Conservation (phyloP, 2,329 filamentous ascomycete genomes). For the Endocalyx cinctus region DNA sequence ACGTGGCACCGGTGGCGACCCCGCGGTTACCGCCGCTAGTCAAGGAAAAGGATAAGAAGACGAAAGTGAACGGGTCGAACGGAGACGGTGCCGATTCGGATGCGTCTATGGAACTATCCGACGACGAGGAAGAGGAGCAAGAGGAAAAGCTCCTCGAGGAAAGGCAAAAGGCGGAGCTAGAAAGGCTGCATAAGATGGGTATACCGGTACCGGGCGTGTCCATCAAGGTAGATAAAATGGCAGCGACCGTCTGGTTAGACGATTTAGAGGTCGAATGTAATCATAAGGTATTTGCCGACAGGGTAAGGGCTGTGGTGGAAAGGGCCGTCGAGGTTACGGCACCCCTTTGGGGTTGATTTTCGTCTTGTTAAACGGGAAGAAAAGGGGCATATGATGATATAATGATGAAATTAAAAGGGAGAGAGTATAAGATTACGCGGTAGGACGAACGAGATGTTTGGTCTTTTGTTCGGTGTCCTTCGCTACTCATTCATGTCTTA, state of each 20-base stretch:
- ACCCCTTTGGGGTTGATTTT: slow-evolving; percentile 60
- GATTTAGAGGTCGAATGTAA: slow-evolving; percentile 82
- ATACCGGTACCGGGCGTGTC: slow-evolving; percentile 87
- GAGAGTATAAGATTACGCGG: no score
- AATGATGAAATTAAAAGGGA: no score
- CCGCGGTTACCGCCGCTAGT: slow-evolving; percentile 48
- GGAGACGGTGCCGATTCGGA: slow-evolving; percentile 31
- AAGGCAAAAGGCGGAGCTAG: slow-evolving; percentile 63
- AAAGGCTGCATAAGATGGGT: slow-evolving; percentile 74
- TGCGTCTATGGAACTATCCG: slow-evolving; percentile 31
- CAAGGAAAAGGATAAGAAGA: slow-evolving; percentile 28
- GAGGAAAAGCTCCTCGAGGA: slow-evolving; percentile 45
- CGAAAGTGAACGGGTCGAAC: slow-evolving; percentile 23
- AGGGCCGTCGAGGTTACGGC: slow-evolving; percentile 83
- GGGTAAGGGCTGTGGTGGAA: slow-evolving; percentile 86
- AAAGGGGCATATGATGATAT: no score
- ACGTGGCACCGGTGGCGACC: slow-evolving; percentile 70
- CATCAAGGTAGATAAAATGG: slow-evolving; percentile 82
- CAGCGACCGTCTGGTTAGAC: slow-evolving; percentile 89
- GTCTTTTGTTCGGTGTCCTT: no score
- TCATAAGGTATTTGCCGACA: slow-evolving; percentile 73
- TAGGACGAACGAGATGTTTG: no score
- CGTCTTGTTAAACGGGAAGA: no score
- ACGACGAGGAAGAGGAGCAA: slow-evolving; percentile 36
- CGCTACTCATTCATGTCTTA: no score